Evolutionary conservation across 2,329 filamentous ascomycete species (phyloP).

Genomic region (Colletotrichum sp.): DNA sequence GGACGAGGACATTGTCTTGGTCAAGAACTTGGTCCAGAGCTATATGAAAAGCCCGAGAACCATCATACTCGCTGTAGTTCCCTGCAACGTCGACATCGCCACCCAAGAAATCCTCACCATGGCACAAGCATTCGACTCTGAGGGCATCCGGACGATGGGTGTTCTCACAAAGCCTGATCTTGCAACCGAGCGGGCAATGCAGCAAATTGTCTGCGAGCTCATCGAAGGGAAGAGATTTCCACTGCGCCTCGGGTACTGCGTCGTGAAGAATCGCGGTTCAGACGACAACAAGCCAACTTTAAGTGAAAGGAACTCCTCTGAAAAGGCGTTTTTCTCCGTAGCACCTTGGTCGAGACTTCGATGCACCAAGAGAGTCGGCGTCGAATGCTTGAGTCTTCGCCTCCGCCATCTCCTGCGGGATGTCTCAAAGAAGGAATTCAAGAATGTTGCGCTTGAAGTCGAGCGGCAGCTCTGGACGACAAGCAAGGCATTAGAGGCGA

Average conservation of each 20-base stretch:
- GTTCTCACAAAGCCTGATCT: conserved; percentile 67
- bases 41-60: conserved; percentile 53
- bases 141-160: conserved; percentile 47
- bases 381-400: background rate
- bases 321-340: conserved; percentile 41
- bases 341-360: conserved; percentile 38
- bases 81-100: conserved; percentile 44
- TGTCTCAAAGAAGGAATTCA: conserved; percentile 36
- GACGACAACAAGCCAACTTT: conserved; percentile 35
- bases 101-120: conserved; percentile 45
- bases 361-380: background rate
- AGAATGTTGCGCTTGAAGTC: background rate
- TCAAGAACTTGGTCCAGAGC: conserved; percentile 49
- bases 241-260: conserved; percentile 51
- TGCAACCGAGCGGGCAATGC: conserved; percentile 43
- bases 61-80: conserved; percentile 53
- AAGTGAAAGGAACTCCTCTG: conserved; percentile 33
- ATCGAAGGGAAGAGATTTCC: conserved; percentile 43
- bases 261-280: conserved; percentile 50
- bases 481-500: conserved; percentile 21
- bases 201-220: conserved; percentile 44
- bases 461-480: background rate
- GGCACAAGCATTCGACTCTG: conserved; percentile 40
- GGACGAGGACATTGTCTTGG: conserved; percentile 47
- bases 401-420: conserved; percentile 19